Conservation (phyloP, 192 early-diverging fungal species). For the Rhizoclosmatium sp. region DNA sequence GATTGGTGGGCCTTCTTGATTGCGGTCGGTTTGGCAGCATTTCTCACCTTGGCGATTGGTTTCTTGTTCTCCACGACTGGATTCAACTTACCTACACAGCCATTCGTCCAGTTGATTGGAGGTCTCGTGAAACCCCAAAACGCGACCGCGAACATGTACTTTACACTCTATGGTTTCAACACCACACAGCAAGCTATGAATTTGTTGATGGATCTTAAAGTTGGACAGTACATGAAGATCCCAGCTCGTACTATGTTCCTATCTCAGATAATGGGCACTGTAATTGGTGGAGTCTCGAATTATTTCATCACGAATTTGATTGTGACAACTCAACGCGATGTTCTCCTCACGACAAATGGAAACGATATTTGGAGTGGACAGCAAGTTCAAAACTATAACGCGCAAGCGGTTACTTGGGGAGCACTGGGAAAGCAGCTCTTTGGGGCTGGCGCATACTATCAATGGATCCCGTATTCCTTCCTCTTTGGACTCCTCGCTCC, state of each 20-base stretch:
- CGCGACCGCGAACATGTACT: constrained; percentile 72
- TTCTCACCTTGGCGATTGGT: constrained; percentile 64
- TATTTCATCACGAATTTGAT: constrained; percentile 33
- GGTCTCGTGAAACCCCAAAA: constrained; percentile 53
- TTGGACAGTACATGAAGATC: constrained; percentile 41
- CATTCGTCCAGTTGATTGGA: constrained; percentile 18
- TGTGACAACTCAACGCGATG: constrained; percentile 8
- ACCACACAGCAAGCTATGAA: constrained; percentile 67
- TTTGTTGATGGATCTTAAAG: constrained; percentile 64
- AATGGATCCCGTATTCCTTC: constrained; percentile 51
- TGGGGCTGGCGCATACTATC: constrained; percentile 67
- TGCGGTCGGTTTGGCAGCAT: constrained; percentile 54
- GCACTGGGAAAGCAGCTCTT: constrained; percentile 67
- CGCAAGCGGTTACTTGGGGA: constrained; percentile 83
- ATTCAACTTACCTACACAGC: not conserved
- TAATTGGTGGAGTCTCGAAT: constrained; percentile 52
- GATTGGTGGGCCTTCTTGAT: constrained; percentile 43
- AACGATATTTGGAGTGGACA: constrained; percentile 74
- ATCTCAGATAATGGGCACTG: constrained; percentile 76
- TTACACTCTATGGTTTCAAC: constrained; percentile 73
- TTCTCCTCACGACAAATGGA: constrained; percentile 41
- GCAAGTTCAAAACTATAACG: constrained; percentile 67
- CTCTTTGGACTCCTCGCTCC: constrained; percentile 63
- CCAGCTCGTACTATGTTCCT: constrained; percentile 79
- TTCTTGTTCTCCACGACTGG: constrained; percentile 11